Conservation (phyloP, 805 yeast species). For the Metschnikowia drakensbergensis region DNA sequence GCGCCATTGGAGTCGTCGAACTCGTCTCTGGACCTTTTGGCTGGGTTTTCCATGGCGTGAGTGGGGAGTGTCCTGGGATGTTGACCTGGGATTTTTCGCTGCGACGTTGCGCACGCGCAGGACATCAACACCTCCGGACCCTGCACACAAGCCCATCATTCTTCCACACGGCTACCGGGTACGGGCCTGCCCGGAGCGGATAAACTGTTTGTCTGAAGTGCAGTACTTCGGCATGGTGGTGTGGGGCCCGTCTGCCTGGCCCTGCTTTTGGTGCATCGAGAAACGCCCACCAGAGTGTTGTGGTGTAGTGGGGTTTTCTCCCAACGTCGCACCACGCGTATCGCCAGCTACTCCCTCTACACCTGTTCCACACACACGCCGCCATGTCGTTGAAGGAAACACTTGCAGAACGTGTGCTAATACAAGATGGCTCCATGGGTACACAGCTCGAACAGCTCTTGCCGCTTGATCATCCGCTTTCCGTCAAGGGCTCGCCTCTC, state of each 20-base stretch:
- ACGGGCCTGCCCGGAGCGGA: too few species aligned
- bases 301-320: too few species aligned
- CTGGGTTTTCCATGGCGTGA: slow-evolving; percentile 15
- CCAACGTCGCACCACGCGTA: too few species aligned
- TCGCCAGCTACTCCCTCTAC: too few species aligned
- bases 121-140: background rate
- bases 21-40: slow-evolving; percentile 21
- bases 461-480: slow-evolving; percentile 16
- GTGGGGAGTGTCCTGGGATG: background rate
- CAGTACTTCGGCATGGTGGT: too few species aligned
- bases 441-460: slow-evolving; percentile 17
- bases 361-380: background rate
- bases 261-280: too few species aligned
- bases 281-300: too few species aligned
- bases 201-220: too few species aligned
- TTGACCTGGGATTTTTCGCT: slow-evolving; percentile 1
- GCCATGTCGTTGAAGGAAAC: slow-evolving; percentile 10
- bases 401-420: slow-evolving; percentile 4
- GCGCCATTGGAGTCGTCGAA: slow-evolving; percentile 20
- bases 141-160: background rate
- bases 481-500: slow-evolving; percentile 18
- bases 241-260: too few species aligned
- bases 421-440: slow-evolving; percentile 21
- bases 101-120: background rate
- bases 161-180: background rate